These are phyloP conservation scores for Sisymbrium altissimum DNA, from an alignment of 345 rosid species.

Conservation along the genomic window DNA sequence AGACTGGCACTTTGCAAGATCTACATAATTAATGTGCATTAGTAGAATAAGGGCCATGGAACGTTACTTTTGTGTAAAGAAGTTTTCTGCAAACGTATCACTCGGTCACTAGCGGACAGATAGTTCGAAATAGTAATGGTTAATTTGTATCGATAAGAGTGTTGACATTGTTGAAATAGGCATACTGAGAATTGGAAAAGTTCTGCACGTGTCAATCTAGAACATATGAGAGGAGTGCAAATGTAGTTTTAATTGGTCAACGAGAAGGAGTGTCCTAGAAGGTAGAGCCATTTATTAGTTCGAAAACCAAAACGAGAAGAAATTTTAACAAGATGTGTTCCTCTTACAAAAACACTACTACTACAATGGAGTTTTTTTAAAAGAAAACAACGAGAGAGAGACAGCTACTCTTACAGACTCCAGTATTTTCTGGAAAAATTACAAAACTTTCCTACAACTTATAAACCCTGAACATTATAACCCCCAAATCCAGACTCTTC, in stretches of 20 bases:
- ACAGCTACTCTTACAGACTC: slow-evolving; percentile 20
- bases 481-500: slow-evolving; percentile 1
- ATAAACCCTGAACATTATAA: slow-evolving; percentile 14
- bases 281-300: neutral
- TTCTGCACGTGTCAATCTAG: no score
- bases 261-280: neutral
- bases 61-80: no score
- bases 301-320: neutral
- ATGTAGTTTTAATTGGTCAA: neutral
- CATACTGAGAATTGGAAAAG: no score
- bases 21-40: no score
- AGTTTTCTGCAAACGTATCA: no score
- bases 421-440: slow-evolving; percentile 17
- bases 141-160: no score
- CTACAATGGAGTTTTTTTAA: neutral
- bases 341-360: neutral
- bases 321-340: neutral
- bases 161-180: no score
- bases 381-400: slow-evolving; percentile 1
- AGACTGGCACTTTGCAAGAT: no score
- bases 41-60: no score
- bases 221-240: no score
- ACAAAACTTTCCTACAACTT: slow-evolving; percentile 37
- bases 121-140: no score
- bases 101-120: no score